phyloP scores from a whole-genome alignment of 257 asterid genomes.

The Mitragyna speciosa region DNA sequence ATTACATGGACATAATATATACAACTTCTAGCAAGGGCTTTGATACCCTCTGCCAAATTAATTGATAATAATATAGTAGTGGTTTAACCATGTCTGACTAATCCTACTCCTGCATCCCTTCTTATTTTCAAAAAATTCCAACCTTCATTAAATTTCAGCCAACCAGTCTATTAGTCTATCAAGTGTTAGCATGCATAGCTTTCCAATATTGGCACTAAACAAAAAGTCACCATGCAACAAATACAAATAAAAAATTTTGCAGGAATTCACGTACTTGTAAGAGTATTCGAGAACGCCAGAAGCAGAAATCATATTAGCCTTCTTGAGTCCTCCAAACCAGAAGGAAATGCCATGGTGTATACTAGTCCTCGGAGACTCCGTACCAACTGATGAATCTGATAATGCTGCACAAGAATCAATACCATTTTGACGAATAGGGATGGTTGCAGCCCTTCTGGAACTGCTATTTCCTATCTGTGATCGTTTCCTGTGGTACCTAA shows the following conservation, averaged over 20 bases:
- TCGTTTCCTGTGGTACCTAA: slow-evolving; percentile 53
- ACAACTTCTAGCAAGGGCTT: not conserved
- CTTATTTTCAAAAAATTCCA: not conserved
- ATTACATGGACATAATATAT: not conserved
- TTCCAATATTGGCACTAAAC: not conserved
- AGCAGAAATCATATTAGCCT: slow-evolving; percentile 60
- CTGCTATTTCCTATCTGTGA: slow-evolving; percentile 78
- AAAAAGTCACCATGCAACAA: not conserved
- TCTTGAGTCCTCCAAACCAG: slow-evolving; percentile 64
- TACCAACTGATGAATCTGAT: slow-evolving; percentile 82
- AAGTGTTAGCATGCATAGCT: not conserved
- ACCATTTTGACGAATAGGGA: slow-evolving; percentile 76
- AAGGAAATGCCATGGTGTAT: slow-evolving; percentile 41
- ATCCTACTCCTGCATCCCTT: not conserved
- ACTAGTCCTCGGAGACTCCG: slow-evolving; percentile 66
- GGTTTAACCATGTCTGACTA: not conserved
- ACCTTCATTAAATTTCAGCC: not conserved
- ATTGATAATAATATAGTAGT: no score
- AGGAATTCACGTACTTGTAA: slow-evolving; percentile 58
- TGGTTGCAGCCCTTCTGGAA: slow-evolving; percentile 70
- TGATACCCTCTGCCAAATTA: not conserved
- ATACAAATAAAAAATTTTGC: slow-evolving; percentile 14
- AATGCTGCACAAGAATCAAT: slow-evolving; percentile 59
- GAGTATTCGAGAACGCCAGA: slow-evolving; percentile 80
- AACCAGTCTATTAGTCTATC: not conserved